A percentile compares a stretch with the other conserved stretches of the same genome.
These are phyloP conservation scores for Fusarium decemcellulare DNA, from an alignment of 2,329 filamentous ascomycete species.

Conservation along the genomic window DNA sequence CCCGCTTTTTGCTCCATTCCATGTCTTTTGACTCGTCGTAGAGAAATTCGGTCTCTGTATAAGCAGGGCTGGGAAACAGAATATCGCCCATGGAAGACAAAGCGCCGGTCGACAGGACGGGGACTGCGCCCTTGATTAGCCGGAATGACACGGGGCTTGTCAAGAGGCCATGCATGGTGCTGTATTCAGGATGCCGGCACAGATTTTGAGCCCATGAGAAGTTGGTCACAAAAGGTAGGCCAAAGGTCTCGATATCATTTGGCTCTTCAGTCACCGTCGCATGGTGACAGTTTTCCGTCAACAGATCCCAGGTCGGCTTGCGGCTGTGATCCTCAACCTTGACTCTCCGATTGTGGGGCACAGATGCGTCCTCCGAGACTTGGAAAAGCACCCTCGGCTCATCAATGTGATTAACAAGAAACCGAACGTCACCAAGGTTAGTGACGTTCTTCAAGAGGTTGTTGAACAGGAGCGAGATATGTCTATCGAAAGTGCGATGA, in stretches of 20 bases:
- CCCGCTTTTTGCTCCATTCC: conserved; percentile 63
- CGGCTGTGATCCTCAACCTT: background rate
- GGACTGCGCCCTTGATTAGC: conserved; percentile 57
- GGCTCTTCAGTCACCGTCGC: background rate
- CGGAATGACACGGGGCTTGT: conserved; percentile 59
- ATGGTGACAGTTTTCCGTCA: background rate
- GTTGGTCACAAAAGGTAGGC: conserved; percentile 56
- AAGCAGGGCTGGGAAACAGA: conserved; percentile 65
- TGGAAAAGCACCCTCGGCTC: conserved; percentile 60
- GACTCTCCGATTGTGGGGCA: too few species aligned
- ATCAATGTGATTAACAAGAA: conserved; percentile 64
- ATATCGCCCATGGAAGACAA: conserved; percentile 66
- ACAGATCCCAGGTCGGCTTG: conserved; percentile 47
- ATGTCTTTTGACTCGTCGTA: conserved; percentile 60
- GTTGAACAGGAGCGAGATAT: conserved; percentile 51
- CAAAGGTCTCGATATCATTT: conserved; percentile 35
- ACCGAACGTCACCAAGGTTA: conserved; percentile 54
- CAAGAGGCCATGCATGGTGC: conserved; percentile 60
- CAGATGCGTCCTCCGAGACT: background rate
- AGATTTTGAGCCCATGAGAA: conserved; percentile 51
- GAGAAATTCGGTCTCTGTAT: conserved; percentile 57
- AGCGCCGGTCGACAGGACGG: conserved; percentile 61
- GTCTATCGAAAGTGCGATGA: conserved; percentile 51
- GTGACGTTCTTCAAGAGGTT: conserved; percentile 45
- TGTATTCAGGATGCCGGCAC: conserved; percentile 62